Conservation (phyloP, 1,139 yeast species). For the Kodamaea anthophila region DNA sequence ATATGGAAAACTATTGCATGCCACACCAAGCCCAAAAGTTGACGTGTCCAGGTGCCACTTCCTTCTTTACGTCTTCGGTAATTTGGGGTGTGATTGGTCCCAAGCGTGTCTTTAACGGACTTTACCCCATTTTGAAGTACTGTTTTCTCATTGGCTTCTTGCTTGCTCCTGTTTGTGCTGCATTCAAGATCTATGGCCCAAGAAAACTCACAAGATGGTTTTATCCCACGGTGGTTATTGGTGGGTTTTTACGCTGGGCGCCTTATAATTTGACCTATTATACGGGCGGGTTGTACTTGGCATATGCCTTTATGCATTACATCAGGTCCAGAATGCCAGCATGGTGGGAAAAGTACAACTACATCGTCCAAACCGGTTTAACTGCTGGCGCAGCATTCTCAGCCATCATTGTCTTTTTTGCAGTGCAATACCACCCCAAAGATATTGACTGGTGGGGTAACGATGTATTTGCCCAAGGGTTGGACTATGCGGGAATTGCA, state of each 20-base stretch:
- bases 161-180: slow-evolving; percentile 23
- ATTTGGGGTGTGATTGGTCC: slow-evolving; percentile 36
- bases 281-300: slow-evolving; percentile 12
- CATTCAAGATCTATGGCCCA: slow-evolving; percentile 18
- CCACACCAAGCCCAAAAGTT: slow-evolving; percentile 22
- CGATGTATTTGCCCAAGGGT: slow-evolving; percentile 10
- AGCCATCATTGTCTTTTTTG: slow-evolving; percentile 14
- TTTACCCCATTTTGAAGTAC: slow-evolving; percentile 29
- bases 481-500: slow-evolving; percentile 8
- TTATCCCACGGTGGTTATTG: slow-evolving; percentile 14
- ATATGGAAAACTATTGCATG: slow-evolving; percentile 22
- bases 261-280: slow-evolving; percentile 12
- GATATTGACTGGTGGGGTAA: slow-evolving; percentile 15
- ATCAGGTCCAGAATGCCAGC: slow-evolving; percentile 10
- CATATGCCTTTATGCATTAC: slow-evolving; percentile 12
- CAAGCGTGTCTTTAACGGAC: slow-evolving; percentile 24
- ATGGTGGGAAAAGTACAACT: slow-evolving; percentile 17
- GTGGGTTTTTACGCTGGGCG: slow-evolving; percentile 13
- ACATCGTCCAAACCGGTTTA: slow-evolving; percentile 12
- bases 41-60: slow-evolving; percentile 28
- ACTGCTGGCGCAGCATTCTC: slow-evolving; percentile 15
- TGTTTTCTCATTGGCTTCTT: slow-evolving; percentile 28
- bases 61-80: slow-evolving; percentile 26
- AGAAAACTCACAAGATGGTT: slow-evolving; percentile 9
- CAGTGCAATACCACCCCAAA: slow-evolving; percentile 14